phyloP scores from a whole-genome alignment of 805 yeast genomes.

The Candida qinlingensis region DNA sequence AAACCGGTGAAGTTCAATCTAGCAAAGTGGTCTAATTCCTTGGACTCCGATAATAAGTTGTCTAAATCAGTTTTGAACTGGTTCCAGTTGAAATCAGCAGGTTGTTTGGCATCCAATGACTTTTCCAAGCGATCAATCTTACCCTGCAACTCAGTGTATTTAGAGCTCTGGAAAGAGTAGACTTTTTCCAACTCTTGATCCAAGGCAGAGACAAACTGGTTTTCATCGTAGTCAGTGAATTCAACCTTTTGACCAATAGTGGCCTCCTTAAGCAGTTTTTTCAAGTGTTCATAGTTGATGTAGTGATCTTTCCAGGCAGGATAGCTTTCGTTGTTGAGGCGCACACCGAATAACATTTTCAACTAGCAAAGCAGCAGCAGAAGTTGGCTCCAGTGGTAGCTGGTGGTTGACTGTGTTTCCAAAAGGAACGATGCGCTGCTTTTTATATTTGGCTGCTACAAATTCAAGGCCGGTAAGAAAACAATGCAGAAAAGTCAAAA shows the following conservation, averaged over 20 bases:
- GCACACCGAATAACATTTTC: slow-evolving; percentile 79
- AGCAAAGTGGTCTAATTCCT: slow-evolving; percentile 84
- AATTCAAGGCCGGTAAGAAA: not conserved
- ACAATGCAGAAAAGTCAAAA: not conserved
- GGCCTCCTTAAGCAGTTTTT: slow-evolving; percentile 65
- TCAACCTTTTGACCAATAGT: slow-evolving; percentile 34
- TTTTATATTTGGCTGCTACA: not conserved
- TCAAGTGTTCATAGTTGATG: slow-evolving; percentile 59
- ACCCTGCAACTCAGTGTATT: slow-evolving; percentile 63
- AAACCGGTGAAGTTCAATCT: slow-evolving; percentile 93
- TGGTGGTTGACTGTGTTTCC: no score
- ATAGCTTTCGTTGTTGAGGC: slow-evolving; percentile 73
- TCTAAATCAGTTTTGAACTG: slow-evolving; percentile 68
- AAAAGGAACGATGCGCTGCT: not conserved
- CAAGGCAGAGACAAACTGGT: slow-evolving; percentile 56
- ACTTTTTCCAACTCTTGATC: slow-evolving; percentile 75
- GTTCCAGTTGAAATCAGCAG: slow-evolving; percentile 45
- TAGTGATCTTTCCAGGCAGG: slow-evolving; percentile 84
- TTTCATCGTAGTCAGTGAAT: slow-evolving; percentile 73
- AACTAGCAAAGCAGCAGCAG: not conserved
- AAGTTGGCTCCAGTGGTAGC: not conserved
- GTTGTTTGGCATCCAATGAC: slow-evolving; percentile 40
- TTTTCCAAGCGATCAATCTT: slow-evolving; percentile 61
- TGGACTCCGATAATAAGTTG: slow-evolving; percentile 65
- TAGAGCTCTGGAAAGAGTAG: slow-evolving; percentile 61